A percentile compares a stretch with the other conserved stretches of the same genome.
phyloP scores from a whole-genome alignment of 2,329 filamentous ascomycete species.

The Monosporascus sp. region DNA sequence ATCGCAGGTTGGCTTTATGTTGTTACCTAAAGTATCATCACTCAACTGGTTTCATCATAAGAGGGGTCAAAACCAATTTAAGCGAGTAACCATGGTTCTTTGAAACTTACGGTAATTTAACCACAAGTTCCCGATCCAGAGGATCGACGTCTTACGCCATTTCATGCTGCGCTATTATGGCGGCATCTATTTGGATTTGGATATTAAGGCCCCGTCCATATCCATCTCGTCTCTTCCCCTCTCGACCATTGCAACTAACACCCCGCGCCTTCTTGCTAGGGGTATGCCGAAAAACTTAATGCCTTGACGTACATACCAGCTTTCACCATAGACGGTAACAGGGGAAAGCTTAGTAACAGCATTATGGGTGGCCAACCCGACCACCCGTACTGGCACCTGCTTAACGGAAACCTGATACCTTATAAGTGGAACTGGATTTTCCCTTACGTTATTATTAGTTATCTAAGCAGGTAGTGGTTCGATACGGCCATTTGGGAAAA shows the following conservation, averaged over 20 bases:
- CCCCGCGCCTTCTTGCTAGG: constrained; percentile 33
- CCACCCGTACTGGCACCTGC: constrained; percentile 64
- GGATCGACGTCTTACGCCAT: constrained; percentile 74
- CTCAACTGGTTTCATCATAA: too few species aligned
- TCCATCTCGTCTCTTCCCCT: neutral
- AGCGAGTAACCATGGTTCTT: constrained; percentile 72
- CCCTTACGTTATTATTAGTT: constrained; percentile 73
- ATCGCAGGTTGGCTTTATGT: too few species aligned
- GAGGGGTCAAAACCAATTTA: too few species aligned
- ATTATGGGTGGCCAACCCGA: constrained; percentile 63
- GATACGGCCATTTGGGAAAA: constrained; percentile 67
- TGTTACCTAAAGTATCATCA: too few species aligned
- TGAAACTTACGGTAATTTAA: constrained; percentile 67
- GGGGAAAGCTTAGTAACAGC: constrained; percentile 48
- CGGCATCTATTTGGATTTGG: constrained; percentile 76
- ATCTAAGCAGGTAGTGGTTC: constrained; percentile 64
- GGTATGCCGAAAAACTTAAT: constrained; percentile 62
- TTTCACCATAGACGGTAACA: constrained; percentile 51
- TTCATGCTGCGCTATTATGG: constrained; percentile 73
- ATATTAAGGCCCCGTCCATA: constrained; percentile 29
- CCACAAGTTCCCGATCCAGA: constrained; percentile 70
- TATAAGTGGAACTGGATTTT: constrained; percentile 65
- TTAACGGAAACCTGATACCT: constrained; percentile 57
- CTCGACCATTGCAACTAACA: neutral
- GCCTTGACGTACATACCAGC: constrained; percentile 61